phyloP scores from a whole-genome alignment of 352 stramenopile genomes.

The Poterioochromonas sp. region DNA sequence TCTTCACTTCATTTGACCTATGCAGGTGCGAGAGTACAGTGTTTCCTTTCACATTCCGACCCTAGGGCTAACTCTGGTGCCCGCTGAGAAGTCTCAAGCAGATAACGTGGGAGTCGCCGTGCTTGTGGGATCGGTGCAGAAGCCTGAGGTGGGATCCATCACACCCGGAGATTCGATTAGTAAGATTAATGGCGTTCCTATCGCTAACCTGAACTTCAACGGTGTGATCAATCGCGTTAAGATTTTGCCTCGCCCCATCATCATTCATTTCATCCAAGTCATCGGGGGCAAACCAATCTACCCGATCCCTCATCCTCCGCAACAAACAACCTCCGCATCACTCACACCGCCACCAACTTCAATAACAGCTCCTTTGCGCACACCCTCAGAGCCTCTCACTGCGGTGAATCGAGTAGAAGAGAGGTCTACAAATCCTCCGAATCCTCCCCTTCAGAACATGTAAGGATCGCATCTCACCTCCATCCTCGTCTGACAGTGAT shows the following conservation, averaged over 20 bases:
- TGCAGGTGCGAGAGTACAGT: neutral
- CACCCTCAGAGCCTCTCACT: no score
- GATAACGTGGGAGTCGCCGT: neutral
- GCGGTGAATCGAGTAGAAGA: no score
- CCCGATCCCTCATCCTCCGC: no score
- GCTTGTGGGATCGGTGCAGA: neutral
- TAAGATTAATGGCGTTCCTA: conserved; percentile 22
- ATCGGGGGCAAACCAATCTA: no score
- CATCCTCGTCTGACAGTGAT: no score
- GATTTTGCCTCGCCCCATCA: conserved; percentile 3
- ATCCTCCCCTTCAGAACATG: no score
- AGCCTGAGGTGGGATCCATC: neutral
- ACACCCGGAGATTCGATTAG: neutral
- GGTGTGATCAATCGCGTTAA: neutral
- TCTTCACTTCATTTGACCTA: neutral
- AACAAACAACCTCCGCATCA: no score
- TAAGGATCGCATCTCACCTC: no score
- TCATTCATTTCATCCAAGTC: conserved; percentile 26
- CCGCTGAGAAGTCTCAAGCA: neutral
- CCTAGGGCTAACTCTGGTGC: neutral
- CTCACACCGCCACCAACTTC: no score
- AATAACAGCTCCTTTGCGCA: no score
- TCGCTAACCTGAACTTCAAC: neutral
- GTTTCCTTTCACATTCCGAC: neutral
- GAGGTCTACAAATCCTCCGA: no score